Percentiles rank a stretch among this genome's conserved stretches.
Evolutionary conservation across 441 rosid genomes (phyloP).

Genomic region (Erodium chrysanthum): DNA sequence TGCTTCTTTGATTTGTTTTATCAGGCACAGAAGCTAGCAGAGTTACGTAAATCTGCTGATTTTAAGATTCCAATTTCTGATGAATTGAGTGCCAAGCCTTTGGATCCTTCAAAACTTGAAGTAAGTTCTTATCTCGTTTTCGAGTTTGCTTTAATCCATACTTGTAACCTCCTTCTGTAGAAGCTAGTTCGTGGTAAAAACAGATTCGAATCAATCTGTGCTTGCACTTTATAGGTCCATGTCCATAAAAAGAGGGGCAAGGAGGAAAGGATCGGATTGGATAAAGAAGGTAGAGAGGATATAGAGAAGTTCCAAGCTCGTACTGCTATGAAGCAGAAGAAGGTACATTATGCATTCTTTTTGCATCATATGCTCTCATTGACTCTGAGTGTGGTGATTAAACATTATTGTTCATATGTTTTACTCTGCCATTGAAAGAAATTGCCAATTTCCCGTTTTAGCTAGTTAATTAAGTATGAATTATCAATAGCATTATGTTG

Average conservation of each 20-base stretch:
- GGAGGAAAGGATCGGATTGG: slow-evolving; percentile 61
- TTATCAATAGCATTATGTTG: no score
- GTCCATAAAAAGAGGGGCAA: slow-evolving; percentile 58
- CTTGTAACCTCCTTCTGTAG: no score
- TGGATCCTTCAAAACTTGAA: slow-evolving; percentile 79
- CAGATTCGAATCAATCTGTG: slow-evolving; percentile 7
- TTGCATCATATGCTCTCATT: not conserved
- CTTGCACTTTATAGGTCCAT: slow-evolving; percentile 44
- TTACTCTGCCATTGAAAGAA: no score
- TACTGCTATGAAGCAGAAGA: slow-evolving; percentile 66
- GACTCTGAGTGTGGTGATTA: not conserved
- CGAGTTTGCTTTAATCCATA: no score
- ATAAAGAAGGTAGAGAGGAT: slow-evolving; percentile 82
- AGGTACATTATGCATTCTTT: slow-evolving; percentile 31
- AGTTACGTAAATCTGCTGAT: slow-evolving; percentile 17
- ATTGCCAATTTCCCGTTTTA: no score
- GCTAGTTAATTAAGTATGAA: no score
- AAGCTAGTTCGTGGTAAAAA: not conserved
- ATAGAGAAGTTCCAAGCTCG: slow-evolving; percentile 57
- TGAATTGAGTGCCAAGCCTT: slow-evolving; percentile 39
- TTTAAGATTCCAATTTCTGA: slow-evolving; percentile 66
- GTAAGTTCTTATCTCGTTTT: slow-evolving; percentile 35
- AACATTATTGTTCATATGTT: no score
- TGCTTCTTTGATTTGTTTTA: slow-evolving; percentile 7
- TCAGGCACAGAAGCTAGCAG: slow-evolving; percentile 71